Base-by-base conservation (phyloP, 305 asterid genomes). In the Solanum aculeatissimum region DNA sequence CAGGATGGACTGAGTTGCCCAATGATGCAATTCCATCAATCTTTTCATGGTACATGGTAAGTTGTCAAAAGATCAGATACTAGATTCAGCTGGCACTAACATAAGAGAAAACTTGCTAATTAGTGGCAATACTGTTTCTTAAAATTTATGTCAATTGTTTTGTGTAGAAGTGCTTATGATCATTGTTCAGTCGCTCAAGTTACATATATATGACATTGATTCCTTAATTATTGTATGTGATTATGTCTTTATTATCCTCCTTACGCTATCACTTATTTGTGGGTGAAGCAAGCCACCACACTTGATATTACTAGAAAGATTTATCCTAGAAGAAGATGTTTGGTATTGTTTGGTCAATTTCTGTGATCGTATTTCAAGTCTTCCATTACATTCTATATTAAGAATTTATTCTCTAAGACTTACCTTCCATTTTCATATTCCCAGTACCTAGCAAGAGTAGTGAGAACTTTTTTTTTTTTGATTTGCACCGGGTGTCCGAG, bases 1-100 rank as follows among this genome's bases (percentile, higher is more conserved):
- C 87, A 53, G 87, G 87, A 80, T 94, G 99, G 99, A 85, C 82
- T 75, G 90, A 87, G 84, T 90, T 94, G 49, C 87, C 89, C 15
- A 89, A 13, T 82, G 97, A 90, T 87, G 90, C 91, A 15, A 66
- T 80, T 86, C 87, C 96, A 54, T 80, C 93, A 85, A 83, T 89
- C 87, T 93, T 95, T 93, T 94, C 96, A 53, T 95, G 98, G 99
- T 95, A 92, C 89, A 92, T 91, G 98, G 98, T 95, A 91, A 85
- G 66, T 63, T 43, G 9, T 23, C 62, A 63, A 63, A 43, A 55
- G 51, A 32, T 58, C 35, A 29, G 9, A 42, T n/a, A 10, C 54
- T 16, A 42, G 55, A 42, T 19, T 70, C 32, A 3, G 35, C 55
- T 70, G 54, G 42, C 55, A 70, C 54, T n/a, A 70, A 53, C 78